Evolutionary conservation across 2,329 filamentous ascomycete genomes (phyloP).

Genomic region (Fusarium mexicanum): DNA sequence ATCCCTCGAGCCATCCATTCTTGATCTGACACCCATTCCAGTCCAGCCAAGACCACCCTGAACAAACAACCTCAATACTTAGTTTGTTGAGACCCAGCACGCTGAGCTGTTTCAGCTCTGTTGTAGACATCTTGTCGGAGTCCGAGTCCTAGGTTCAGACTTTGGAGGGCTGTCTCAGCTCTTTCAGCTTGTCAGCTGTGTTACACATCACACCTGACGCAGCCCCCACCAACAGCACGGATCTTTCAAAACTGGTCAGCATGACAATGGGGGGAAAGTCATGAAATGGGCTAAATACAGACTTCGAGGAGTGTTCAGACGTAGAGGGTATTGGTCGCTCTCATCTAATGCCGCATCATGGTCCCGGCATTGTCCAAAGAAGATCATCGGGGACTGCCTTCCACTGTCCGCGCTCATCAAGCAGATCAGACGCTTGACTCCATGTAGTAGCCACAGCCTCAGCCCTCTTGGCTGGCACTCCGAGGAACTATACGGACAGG

Average conservation of each 20-base stretch:
- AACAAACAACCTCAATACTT: neutral
- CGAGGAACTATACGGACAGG: neutral
- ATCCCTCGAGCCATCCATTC: neutral
- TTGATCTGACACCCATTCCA: neutral
- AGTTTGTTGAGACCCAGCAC: neutral
- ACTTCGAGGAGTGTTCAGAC: accelerated
- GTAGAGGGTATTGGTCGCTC: accelerated
- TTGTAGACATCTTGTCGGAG: neutral
- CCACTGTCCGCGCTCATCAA: neutral
- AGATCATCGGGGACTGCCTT: neutral
- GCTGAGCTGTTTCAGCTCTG: neutral
- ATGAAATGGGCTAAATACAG: neutral
- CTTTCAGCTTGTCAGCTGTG: neutral
- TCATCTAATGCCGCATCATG: neutral
- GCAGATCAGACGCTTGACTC: neutral
- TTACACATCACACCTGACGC: neutral
- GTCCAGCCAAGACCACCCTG: neutral
- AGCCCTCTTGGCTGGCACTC: neutral
- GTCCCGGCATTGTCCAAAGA: neutral
- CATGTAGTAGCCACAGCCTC: neutral
- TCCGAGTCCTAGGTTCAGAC: neutral
- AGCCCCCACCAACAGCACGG: neutral
- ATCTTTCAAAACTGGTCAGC: accelerated
- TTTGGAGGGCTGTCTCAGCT: neutral
- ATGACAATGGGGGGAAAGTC: accelerated